Percentiles rank a stretch among this genome's conserved stretches.
Conservation (phyloP, 2,329 filamentous ascomycete species). For the Colletotrichum acutatum region DNA sequence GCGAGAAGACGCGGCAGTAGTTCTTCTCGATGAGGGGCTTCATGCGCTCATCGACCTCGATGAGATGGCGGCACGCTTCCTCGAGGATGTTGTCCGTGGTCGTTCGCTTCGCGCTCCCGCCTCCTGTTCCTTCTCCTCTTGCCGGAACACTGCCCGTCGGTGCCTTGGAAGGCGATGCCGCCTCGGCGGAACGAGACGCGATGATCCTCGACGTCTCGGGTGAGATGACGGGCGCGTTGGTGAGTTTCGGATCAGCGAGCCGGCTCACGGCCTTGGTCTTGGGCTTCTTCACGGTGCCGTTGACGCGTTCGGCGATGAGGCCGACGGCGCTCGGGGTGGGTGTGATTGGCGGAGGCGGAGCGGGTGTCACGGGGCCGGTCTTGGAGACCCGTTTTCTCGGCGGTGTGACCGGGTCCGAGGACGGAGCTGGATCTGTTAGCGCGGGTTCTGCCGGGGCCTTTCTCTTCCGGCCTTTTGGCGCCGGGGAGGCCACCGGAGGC, state of each 20-base stretch:
- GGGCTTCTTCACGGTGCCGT: slow-evolving; percentile 45
- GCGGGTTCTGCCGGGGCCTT: slow-evolving; percentile 38
- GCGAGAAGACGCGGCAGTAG: slow-evolving; percentile 82
- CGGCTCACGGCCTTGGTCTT: slow-evolving; percentile 58
- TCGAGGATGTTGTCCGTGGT: slow-evolving; percentile 80
- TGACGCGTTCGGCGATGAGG: slow-evolving; percentile 49
- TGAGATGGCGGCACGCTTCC: slow-evolving; percentile 79
- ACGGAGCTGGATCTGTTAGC: slow-evolving; percentile 35
- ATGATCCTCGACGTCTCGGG: slow-evolving; percentile 75
- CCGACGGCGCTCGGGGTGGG: slow-evolving; percentile 58
- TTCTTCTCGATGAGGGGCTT: slow-evolving; percentile 78
- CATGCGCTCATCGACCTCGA: slow-evolving; percentile 78
- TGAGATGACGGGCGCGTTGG: slow-evolving; percentile 78
- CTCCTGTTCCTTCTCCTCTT: slow-evolving; percentile 47
- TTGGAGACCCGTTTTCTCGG: slow-evolving; percentile 45
- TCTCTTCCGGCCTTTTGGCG: slow-evolving; percentile 47
- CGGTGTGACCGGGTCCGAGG: slow-evolving; percentile 43
- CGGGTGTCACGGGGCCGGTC: slow-evolving; percentile 15
- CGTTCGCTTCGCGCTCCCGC: slow-evolving; percentile 53
- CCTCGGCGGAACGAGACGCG: slow-evolving; percentile 59
- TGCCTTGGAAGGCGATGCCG: slow-evolving; percentile 57
- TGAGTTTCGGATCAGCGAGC: slow-evolving; percentile 70
- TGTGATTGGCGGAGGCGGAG: slow-evolving; percentile 51
- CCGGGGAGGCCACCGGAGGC: neutral
- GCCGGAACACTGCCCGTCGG: neutral